These are phyloP conservation scores for Trichoderma asperellum DNA, from an alignment of 2,329 filamentous ascomycete genomes.

Conservation along the genomic window DNA sequence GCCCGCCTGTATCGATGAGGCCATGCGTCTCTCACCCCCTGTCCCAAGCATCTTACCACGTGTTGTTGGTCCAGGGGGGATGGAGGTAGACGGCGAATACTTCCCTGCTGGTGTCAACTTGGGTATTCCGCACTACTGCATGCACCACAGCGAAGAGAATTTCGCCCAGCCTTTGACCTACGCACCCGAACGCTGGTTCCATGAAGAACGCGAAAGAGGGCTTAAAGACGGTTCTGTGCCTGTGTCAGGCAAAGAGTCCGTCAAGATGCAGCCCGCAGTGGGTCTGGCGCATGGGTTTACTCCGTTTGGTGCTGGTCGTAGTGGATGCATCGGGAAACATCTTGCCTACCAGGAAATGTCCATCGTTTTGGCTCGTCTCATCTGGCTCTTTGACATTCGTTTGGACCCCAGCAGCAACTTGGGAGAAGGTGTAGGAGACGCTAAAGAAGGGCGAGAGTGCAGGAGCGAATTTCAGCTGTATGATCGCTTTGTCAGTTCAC, in stretches of 20 bases:
- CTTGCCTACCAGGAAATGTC: conserved; percentile 31
- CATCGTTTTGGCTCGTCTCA: conserved; percentile 27
- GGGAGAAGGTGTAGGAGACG: conserved; percentile 21
- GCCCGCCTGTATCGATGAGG: conserved; percentile 31
- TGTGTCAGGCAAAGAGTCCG: conserved; percentile 24
- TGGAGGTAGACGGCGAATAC: conserved; percentile 29
- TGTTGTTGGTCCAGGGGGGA: conserved; percentile 20
- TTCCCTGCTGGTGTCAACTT: conserved; percentile 30
- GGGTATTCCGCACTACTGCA: conserved; percentile 28
- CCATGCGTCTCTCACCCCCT: conserved; percentile 29
- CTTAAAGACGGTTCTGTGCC: conserved; percentile 17
- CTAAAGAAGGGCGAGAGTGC: conserved; percentile 12
- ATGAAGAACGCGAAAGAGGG: conserved; percentile 12
- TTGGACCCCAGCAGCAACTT: conserved; percentile 23
- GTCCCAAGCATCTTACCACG: conserved; percentile 28
- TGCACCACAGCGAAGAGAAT: conserved; percentile 27
- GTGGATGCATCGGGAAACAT: conserved; percentile 29
- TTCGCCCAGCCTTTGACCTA: conserved; percentile 28
- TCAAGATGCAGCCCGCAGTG: conserved; percentile 15
- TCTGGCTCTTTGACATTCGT: conserved; percentile 29
- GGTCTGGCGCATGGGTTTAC: conserved; percentile 27
- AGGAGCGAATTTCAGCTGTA: conserved; percentile 27
- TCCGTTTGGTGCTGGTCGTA: conserved; percentile 27
- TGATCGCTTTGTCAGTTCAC: conserved; percentile 28
- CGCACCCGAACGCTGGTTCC: conserved; percentile 28